Conservation (phyloP, 345 rosid species). For the Dipteronia dyeriana region DNA sequence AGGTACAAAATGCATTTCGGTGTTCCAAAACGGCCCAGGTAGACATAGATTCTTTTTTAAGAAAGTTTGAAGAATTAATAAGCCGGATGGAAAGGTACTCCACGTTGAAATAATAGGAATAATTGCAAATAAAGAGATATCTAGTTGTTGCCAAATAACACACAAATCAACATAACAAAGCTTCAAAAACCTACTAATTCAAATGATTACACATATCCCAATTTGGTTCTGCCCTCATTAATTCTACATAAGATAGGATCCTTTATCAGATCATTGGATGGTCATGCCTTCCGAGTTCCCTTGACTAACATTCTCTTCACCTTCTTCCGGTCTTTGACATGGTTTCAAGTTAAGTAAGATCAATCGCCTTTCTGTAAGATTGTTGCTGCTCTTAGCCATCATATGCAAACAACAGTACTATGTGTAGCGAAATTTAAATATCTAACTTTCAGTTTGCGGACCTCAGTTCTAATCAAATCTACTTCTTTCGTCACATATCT, state of each 20-base stretch:
- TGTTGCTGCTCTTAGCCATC: background rate
- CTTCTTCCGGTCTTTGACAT: background rate
- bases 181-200: background rate
- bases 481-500: background rate
- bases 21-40: background rate
- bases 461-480: constrained; percentile 5
- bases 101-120: background rate
- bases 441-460: background rate
- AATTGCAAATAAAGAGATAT: background rate
- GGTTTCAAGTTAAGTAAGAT: constrained; percentile 2
- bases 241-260: background rate
- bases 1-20: background rate
- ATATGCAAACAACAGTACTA: background rate
- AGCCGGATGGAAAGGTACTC: background rate
- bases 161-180: background rate
- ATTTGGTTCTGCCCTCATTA: background rate
- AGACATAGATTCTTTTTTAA: background rate
- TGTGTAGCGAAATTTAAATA: no score
- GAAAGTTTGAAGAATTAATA: background rate
- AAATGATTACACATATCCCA: background rate
- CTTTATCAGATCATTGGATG: background rate
- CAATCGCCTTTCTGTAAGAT: background rate
- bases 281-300: background rate
- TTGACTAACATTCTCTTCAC: constrained; percentile 1
- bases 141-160: background rate